These are phyloP conservation scores for Heliamphora pulchella DNA, from an alignment of 179 eudicot species.

Conservation along the genomic window DNA sequence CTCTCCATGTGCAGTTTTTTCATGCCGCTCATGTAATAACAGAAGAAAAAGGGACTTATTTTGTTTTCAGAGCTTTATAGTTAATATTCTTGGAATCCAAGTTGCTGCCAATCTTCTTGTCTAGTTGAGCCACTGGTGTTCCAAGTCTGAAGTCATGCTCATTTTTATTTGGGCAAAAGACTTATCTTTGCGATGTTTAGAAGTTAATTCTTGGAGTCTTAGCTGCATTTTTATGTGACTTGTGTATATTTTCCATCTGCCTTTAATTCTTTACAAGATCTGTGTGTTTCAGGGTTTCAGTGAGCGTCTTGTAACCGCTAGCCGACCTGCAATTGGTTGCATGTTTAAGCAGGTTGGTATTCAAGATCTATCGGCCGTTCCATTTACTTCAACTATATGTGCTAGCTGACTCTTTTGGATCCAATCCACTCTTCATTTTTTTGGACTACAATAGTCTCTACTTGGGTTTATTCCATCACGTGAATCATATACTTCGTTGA, in stretches of 20 bases:
- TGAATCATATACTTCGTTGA: background rate
- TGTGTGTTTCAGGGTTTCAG: conserved; percentile 73
- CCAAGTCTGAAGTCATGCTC: background rate
- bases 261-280: conserved; percentile 5
- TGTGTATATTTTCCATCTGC: background rate
- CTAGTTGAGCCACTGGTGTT: background rate
- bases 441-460: no score
- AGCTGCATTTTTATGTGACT: background rate
- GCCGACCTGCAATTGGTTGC: conserved; percentile 88
- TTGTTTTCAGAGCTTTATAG: background rate
- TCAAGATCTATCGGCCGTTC: conserved; percentile 2
- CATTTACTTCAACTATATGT: background rate
- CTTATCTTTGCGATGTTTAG: background rate
- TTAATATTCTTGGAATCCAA: background rate
- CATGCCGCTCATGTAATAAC: background rate
- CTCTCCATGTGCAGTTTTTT: background rate
- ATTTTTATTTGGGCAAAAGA: background rate
- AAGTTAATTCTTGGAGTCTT: background rate
- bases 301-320: conserved; percentile 88
- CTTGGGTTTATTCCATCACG: background rate
- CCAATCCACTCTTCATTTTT: background rate
- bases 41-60: background rate
- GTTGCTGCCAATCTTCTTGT: background rate
- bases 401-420: background rate
- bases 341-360: conserved; percentile 92